Evolutionary conservation across 441 rosid species (phyloP).

Genomic region (Cnidoscolus chayamansa): DNA sequence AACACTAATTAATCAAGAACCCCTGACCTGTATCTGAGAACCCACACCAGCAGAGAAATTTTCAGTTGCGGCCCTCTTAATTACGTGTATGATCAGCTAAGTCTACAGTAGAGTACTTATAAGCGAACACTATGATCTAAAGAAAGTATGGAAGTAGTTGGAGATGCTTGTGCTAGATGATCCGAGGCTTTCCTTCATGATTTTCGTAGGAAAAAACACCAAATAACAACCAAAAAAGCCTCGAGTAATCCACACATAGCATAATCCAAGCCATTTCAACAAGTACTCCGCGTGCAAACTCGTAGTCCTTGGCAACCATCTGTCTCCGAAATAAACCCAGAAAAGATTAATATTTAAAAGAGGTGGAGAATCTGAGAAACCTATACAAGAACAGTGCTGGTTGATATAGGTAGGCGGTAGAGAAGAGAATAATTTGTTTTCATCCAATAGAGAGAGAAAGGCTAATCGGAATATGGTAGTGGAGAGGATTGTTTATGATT

Average conservation of each 20-base stretch:
- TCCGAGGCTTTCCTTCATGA: constrained; percentile 85
- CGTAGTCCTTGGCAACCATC: constrained; percentile 58
- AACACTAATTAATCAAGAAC: background rate
- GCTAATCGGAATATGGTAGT: background rate
- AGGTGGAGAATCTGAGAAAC: background rate
- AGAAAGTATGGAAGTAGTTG: no score
- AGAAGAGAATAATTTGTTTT: background rate
- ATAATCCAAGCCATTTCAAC: constrained; percentile 72
- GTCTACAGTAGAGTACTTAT: no score
- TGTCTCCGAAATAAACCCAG: constrained; percentile 28
- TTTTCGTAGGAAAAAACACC: constrained; percentile 79
- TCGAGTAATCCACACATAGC: constrained; percentile 66
- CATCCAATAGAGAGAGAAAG: background rate
- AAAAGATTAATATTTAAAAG: background rate
- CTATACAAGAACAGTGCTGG: no score
- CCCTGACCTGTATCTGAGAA: background rate
- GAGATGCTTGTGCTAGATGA: constrained; percentile 42
- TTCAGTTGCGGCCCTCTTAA: no score
- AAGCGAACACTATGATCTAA: no score
- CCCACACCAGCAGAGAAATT: background rate
- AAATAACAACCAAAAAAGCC: constrained; percentile 72
- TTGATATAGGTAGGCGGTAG: no score
- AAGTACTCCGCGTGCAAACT: constrained; percentile 33
- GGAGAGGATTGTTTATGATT: background rate
- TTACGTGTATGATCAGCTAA: no score